phyloP scores from a whole-genome alignment of 202 grass and related monocot genomes.

The Musa balbisiana region DNA sequence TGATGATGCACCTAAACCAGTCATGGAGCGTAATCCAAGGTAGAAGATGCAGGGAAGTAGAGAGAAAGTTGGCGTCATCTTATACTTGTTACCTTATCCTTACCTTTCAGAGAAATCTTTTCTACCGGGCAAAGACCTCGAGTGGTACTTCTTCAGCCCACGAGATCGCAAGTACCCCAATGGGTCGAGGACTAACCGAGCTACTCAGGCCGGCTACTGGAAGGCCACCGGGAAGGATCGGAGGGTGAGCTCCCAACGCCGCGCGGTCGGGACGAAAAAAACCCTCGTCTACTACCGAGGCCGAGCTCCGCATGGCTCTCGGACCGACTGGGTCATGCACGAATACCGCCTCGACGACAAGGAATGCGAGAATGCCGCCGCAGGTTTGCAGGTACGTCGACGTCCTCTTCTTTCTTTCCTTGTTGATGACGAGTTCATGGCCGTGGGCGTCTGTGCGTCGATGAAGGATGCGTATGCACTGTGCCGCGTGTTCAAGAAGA shows the following conservation, averaged over 20 bases:
- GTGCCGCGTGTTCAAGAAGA: conserved; percentile 94
- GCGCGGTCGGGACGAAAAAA: conserved; percentile 80
- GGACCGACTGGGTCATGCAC: conserved; percentile 93
- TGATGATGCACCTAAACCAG: too few relatives aligned
- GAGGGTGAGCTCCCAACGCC: conserved; percentile 66
- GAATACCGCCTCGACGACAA: conserved; percentile 90
- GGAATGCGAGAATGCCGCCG: conserved; percentile 67
- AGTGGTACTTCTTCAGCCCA: conserved; percentile 99
- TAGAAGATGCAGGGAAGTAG: too few relatives aligned
- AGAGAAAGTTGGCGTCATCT: background rate
- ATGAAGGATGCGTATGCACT: conserved; percentile 75
- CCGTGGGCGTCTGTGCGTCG: background rate
- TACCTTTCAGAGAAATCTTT: conserved; percentile 77
- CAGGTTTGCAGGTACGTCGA: conserved; percentile 59
- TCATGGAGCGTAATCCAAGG: too few relatives aligned
- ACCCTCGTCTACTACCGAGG: conserved; percentile 93
- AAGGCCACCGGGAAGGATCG: conserved; percentile 97
- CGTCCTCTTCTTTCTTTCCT: too few relatives aligned
- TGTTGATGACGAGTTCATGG: too few relatives aligned
- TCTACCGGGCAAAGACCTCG: conserved; percentile 89
- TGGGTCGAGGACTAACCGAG: conserved; percentile 90
- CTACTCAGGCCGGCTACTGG: conserved; percentile 92
- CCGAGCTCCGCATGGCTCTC: conserved; percentile 70
- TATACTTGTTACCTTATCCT: background rate
- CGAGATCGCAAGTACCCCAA: conserved; percentile 95